Evolutionary conservation across 2,329 filamentous ascomycete genomes (phyloP).

Genomic region (Domatiomyces catenatus): DNA sequence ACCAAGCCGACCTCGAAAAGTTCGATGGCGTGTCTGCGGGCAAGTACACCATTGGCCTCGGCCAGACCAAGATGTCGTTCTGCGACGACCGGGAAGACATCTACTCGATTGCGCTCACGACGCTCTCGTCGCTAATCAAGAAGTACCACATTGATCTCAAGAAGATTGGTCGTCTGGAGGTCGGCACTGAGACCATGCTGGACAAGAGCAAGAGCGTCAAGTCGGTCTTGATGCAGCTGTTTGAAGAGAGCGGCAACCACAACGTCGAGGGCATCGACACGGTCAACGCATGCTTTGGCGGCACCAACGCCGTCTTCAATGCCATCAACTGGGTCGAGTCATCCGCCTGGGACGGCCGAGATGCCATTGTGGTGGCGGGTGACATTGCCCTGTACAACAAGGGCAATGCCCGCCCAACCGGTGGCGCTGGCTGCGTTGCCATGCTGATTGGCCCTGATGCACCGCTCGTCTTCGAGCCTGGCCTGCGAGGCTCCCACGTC

Average conservation of each 20-base stretch:
- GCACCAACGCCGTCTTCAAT: slow-evolving; percentile 75
- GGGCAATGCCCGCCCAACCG: slow-evolving; percentile 65
- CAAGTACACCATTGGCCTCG: slow-evolving; percentile 83
- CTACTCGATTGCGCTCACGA: slow-evolving; percentile 72
- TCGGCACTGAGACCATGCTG: slow-evolving; percentile 70
- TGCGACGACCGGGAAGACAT: slow-evolving; percentile 85
- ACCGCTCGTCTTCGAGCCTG: slow-evolving; percentile 60
- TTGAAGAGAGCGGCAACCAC: slow-evolving; percentile 56
- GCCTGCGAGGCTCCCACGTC: slow-evolving; percentile 67
- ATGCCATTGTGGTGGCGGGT: slow-evolving; percentile 64
- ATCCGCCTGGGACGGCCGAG: slow-evolving; percentile 69
- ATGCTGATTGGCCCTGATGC: slow-evolving; percentile 66
- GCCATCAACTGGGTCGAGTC: slow-evolving; percentile 74
- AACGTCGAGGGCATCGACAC: slow-evolving; percentile 74
- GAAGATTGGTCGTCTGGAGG: slow-evolving; percentile 65
- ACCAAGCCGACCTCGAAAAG: slow-evolving; percentile 68
- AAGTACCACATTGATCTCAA: slow-evolving; percentile 72
- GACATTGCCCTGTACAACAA: slow-evolving; percentile 79
- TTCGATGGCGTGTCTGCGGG: slow-evolving; percentile 69
- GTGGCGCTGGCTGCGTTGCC: slow-evolving; percentile 64
- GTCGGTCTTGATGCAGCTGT: slow-evolving; percentile 75
- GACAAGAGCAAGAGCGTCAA: slow-evolving; percentile 89
- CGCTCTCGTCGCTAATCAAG: slow-evolving; percentile 58
- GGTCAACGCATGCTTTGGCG: slow-evolving; percentile 68
- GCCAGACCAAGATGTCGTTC: slow-evolving; percentile 85